phyloP scores from a whole-genome alignment of 306 rosid species.

The Myrica gale region DNA sequence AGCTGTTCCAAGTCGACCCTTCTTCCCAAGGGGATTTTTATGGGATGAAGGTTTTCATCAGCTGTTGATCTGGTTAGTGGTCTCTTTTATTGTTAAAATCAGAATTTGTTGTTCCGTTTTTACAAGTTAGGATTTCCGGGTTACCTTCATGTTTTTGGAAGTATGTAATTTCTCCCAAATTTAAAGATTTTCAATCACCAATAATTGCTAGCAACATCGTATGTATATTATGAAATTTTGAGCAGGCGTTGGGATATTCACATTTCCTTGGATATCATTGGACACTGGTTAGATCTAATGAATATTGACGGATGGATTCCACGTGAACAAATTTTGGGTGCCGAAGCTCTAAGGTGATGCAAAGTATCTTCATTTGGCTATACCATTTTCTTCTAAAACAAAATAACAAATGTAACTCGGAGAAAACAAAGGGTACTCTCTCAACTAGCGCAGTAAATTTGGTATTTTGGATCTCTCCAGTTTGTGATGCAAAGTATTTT shows the following conservation, averaged over 20 bases:
- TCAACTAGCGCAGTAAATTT: conserved; percentile 20
- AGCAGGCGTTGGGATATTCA: conserved; percentile 94
- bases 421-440: background rate
- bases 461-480: conserved; percentile 10
- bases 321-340: conserved; percentile 94
- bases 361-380: conserved; percentile 15
- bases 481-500: conserved; percentile 34
- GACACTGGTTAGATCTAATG: conserved; percentile 96
- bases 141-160: background rate
- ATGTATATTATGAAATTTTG: conserved; percentile 18
- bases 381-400: background rate
- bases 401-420: background rate
- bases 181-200: background rate
- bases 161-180: background rate
- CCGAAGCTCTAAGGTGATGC: conserved; percentile 82
- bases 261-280: conserved; percentile 79
- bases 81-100: conserved; percentile 12
- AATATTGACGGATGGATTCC: conserved; percentile 99
- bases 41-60: conserved; percentile 99
- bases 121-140: conserved; percentile 4
- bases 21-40: conserved; percentile 96
- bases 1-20: conserved; percentile 91
- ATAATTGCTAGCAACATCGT: background rate
- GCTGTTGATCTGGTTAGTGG: conserved; percentile 77
- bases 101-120: conserved; percentile 17